phyloP scores from a whole-genome alignment of 768 basidiomycete genomes.

The Leccinellum albellum region DNA sequence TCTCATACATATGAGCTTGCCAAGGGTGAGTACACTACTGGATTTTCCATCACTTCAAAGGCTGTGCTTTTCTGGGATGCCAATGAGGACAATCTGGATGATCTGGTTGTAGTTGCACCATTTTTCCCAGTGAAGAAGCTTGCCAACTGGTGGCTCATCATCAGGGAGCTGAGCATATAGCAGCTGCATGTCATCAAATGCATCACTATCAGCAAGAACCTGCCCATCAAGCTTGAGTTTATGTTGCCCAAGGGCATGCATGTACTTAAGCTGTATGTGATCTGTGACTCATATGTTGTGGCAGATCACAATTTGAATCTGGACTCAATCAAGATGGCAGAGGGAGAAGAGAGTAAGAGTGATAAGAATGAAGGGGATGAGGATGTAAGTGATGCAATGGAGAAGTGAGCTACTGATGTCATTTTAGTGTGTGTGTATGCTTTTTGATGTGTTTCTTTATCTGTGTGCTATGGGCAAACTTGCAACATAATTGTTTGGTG shows the following conservation, averaged over 20 bases:
- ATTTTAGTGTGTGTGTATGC: no score
- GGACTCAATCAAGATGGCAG: constrained; percentile 80
- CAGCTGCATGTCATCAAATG: constrained; percentile 83
- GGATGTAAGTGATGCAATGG: constrained; percentile 58
- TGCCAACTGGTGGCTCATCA: constrained; percentile 96
- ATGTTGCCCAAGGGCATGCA: constrained; percentile 83
- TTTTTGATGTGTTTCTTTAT: no score
- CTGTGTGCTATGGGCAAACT: no score
- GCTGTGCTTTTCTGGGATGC: constrained; percentile 78
- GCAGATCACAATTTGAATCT: constrained; percentile 90
- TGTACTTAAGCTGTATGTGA: constrained; percentile 79
- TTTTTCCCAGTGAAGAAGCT: constrained; percentile 89
- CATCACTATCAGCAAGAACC: constrained; percentile 70
- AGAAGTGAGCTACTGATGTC: constrained; percentile 36
- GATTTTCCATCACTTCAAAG: constrained; percentile 75
- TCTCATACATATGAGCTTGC: constrained; percentile 82
- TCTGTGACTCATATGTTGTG: constrained; percentile 89
- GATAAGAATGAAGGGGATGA: no score
- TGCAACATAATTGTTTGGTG: no score
- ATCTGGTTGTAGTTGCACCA: constrained; percentile 85
- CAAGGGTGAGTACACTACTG: constrained; percentile 82
- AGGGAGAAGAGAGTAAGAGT: constrained; percentile 63
- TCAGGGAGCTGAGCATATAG: constrained; percentile 77
- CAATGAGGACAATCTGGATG: constrained; percentile 70
- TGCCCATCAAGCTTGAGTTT: constrained; percentile 87